Base-by-base conservation (phyloP, 1,139 yeast species). In the Pneumocystis murina region DNA sequence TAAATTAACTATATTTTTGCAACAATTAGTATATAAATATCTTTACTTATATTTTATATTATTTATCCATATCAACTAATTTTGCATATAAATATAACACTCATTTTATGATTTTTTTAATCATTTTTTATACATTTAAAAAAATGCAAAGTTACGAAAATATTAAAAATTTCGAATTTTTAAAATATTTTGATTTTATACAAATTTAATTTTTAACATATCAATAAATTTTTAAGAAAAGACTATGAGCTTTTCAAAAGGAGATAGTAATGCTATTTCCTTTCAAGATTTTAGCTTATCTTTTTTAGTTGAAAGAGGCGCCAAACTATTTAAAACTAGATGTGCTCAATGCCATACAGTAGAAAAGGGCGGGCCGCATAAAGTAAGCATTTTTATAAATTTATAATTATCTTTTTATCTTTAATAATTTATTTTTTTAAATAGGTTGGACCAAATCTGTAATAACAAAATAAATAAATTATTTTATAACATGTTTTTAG, bases 301-400 rank as follows among this genome's bases (percentile, higher is more conserved):
- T 48, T 48, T 48, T 48, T 14, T 48, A 48, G 95, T 87, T 76
- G 88, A 90, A 84, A 92, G 92, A 82, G 98, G 98, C 82, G 97
- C 97, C 71, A 89, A 88, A 76, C 84, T 92, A 72, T 92, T 92
- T 86, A 92, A 92, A 83, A 92, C 97, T 71, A 88, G 98, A 85
- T 92, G 98, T 80, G 83, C 90, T 73, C 98, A 92, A 82, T 92
- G 98, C 80, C 98, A 92, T 86, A 92, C 98, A 74, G 85, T 85
- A 71, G 97, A 92, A 79, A 81, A 79, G 68, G 97, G 96, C 75
- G 98, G 95, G 69, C 91, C 97, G 73, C 85, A 92, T 89, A 92
- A 92, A 84, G 97, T 92, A 74, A 98, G 98, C 77, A 98, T 98
- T 76, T 92, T 91, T 80, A 87, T 92, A 77, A 3, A 36, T 40